These are phyloP conservation scores for Nothopassalora personata DNA, from an alignment of 2,329 filamentous ascomycete genomes.

Conservation along the genomic window DNA sequence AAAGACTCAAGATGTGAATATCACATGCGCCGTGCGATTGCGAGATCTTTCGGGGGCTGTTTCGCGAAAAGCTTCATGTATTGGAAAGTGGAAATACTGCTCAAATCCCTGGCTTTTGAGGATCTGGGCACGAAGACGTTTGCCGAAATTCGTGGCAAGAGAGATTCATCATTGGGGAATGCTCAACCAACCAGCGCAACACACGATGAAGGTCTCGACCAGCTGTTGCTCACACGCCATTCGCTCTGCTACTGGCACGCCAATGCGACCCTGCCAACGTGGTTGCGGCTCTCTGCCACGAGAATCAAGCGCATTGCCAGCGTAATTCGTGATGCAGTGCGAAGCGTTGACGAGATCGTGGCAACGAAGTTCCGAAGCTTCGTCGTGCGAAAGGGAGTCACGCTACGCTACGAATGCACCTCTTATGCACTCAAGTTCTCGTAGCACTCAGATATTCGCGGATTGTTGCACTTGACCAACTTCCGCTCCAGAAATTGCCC, in stretches of 20 bases:
- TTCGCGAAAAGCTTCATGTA: background rate
- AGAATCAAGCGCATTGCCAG: no score
- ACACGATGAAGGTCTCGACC: background rate
- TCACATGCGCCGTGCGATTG: background rate
- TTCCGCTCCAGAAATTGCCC: no score
- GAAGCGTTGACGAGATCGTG: no score
- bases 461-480: no score
- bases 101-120: background rate
- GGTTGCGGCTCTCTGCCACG: no score
- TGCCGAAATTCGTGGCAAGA: background rate
- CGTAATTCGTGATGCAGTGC: no score
- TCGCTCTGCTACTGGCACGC: background rate
- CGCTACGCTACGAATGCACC: no score
- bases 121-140: background rate
- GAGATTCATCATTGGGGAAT: background rate
- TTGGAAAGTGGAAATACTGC: background rate
- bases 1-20: background rate
- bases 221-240: background rate
- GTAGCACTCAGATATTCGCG: no score
- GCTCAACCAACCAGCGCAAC: background rate
- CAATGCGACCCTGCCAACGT: background rate
- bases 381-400: no score
- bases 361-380: no score
- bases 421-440: no score
- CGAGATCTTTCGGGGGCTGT: background rate